Conservation (phyloP, 2,329 filamentous ascomycete species). For the Fusarium illudens region DNA sequence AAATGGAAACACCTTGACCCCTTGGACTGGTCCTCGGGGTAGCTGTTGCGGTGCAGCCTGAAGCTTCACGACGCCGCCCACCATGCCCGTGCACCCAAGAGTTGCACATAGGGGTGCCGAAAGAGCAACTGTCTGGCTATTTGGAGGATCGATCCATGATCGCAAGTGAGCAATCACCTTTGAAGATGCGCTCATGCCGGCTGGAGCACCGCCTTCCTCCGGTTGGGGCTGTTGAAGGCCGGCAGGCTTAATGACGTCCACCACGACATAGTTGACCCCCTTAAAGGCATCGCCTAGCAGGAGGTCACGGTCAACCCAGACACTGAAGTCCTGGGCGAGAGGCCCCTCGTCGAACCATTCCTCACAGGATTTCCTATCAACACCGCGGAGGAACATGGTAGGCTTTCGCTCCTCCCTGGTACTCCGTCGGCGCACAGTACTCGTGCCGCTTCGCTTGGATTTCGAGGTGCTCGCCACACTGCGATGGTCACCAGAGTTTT, state of each 20-base stretch:
- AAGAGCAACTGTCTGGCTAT: constrained; percentile 79
- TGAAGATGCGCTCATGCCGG: constrained; percentile 51
- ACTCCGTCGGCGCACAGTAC: constrained; percentile 68
- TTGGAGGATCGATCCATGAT: constrained; percentile 87
- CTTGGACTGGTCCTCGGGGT: constrained; percentile 69
- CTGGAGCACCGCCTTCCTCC: constrained; percentile 70
- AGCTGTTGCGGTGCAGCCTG: constrained; percentile 81
- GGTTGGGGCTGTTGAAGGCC: constrained; percentile 75
- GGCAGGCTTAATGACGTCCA: constrained; percentile 87
- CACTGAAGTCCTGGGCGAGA: constrained; percentile 66
- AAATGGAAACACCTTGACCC: constrained; percentile 85
- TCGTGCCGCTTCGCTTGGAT: constrained; percentile 80
- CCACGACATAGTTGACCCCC: constrained; percentile 78
- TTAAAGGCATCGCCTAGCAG: constrained; percentile 76
- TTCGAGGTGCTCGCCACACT: constrained; percentile 83
- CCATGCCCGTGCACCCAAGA: constrained; percentile 75
- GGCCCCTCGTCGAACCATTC: constrained; percentile 82
- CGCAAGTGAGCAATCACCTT: constrained; percentile 80
- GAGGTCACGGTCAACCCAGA: constrained; percentile 87
- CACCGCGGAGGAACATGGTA: constrained; percentile 79
- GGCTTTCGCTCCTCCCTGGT: constrained; percentile 72
- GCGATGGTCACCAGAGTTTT: constrained; percentile 74
- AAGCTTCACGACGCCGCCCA: constrained; percentile 87
- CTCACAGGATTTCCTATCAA: constrained; percentile 73
- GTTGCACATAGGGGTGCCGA: constrained; percentile 80